Base-by-base conservation (phyloP, 768 basidiomycete genomes). In the Suillus subluteus region DNA sequence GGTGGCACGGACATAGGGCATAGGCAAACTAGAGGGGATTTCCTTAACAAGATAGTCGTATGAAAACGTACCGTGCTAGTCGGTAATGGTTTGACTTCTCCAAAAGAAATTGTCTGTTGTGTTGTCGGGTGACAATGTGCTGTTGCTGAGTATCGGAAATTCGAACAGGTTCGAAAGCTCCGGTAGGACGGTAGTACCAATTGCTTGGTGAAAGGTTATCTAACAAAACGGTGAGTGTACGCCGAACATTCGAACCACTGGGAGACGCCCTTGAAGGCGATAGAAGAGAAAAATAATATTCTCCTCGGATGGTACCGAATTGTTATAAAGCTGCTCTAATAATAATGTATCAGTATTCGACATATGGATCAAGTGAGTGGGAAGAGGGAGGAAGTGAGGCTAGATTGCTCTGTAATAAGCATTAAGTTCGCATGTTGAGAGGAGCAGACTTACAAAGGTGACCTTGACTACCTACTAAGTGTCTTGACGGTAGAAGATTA, bases 391-490 rank as follows among this genome's bases (percentile, higher is more conserved):
- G 0, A 59, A 59, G 40, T 26, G 58, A 16, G 58, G 58, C 58
- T 43, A 6, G 12, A 26, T 43, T 16, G 16, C 18, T 12, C 55
- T 59, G 23, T 26, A 59, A 41, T 59, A 59, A 61, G 59, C 12
- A 61, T 30, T 2, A 61, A 61, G 11, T 43, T 61, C 58, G 58
- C 58, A 61, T 61, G 58, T 41, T 41, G 26, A 18, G 54, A 55
- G 26, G 15, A 52, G 16, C 30, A 32, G 55, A 35, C 26, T 26
- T 13, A 23, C 23, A 15, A 13, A 30, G 30, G 52, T 40, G 58
- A 58, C 38, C 38, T 40, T 59, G 58, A 61, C 59, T 61, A 61
- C 59, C 48, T 50, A 44, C 48, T 50, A 44, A 5, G 3, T 12
- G 6, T 35, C n/a, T 58, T 37, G 23, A 23, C 30, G 50, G 38